Evolutionary conservation across 2,329 filamentous ascomycete genomes (phyloP), one percentile per base, ranked within the genome.

Genomic region (Lojkania enalia): DNA sequence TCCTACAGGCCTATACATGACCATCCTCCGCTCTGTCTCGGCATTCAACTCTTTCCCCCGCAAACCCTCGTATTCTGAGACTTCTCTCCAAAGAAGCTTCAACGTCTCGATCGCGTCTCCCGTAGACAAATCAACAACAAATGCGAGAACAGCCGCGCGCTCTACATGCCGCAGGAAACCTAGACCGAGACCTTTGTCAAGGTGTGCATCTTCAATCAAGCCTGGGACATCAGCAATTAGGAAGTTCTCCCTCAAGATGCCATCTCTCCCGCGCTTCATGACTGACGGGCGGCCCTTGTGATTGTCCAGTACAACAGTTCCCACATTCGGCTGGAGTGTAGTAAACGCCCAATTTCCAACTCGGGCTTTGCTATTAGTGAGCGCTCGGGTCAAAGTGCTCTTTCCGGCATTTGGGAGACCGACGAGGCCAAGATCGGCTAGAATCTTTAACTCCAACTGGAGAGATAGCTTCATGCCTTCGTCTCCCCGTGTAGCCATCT

Each of bases 281-380:
- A 83, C 65, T 4, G 72, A 51, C 1, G 90, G 89, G 0, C 88
- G 83, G 2, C 91, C 90, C 46, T 84, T 85, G 73, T 94, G 82
- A 65, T 91, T 83, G 69, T 99, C 94, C 9, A 99, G 80, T 12
- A 97, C 86, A 5, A 99, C 90, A 0, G 94, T 99, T 39, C 94
- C 94, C 42, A 99, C 95, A 57, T 95, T 96, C 2, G 94, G 94
- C 57, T 91, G 86, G 6, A 99, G 77, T 0, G 94, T 99, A 2
- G 94, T 99, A 68, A 99, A 99, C 7, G 90, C 92, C 94, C 94
- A 99, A 66, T 88, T 85, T 30, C 94, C 94, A 3, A 99, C 84
- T 29, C 94, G 83, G 1, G 94, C 89, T 48, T 90, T 86, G 66
- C 88, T 95, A 67, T 91, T 91, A 59, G 86, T 95, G 58, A 99